Evolutionary conservation across 2,329 filamentous ascomycete species (phyloP).

Genomic region (Claviceps spartinae): DNA sequence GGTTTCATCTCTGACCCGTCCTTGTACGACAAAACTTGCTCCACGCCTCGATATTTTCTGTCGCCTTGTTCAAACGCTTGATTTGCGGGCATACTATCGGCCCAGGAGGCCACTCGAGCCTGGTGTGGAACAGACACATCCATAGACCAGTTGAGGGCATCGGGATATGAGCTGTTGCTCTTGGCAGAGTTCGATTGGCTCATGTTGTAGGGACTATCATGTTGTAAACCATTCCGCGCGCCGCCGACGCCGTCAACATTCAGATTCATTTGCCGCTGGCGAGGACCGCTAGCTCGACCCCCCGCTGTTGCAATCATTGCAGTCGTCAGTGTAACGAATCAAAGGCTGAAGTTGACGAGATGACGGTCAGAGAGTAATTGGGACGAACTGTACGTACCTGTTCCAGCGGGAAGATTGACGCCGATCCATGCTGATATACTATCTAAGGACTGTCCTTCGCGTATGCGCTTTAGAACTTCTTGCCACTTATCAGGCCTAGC

Average conservation of each 20-base stretch:
- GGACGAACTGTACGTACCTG: constrained; percentile 10
- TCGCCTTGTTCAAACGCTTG: constrained; percentile 16
- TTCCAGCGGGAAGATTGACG: constrained; percentile 17
- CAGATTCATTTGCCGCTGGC: constrained; percentile 14
- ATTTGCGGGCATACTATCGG: constrained; percentile 27
- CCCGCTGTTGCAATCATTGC: constrained; percentile 12
- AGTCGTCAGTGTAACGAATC: constrained; percentile 7
- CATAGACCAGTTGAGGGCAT: constrained; percentile 31
- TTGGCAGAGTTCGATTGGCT: constrained; percentile 32
- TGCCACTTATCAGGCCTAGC: constrained; percentile 36
- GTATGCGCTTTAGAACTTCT: constrained; percentile 39
- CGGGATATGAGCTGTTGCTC: constrained; percentile 33
- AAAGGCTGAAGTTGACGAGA: neutral
- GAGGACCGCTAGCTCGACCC: constrained; percentile 12
- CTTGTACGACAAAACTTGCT: constrained; percentile 35
- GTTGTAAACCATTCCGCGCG: constrained; percentile 26
- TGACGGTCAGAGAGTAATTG: constrained; percentile 12
- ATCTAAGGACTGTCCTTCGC: constrained; percentile 39
- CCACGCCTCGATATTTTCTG: constrained; percentile 26
- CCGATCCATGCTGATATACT: constrained; percentile 42
- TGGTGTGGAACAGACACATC: constrained; percentile 26
- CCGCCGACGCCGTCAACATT: constrained; percentile 15
- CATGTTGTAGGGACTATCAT: constrained; percentile 35
- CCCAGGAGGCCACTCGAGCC: constrained; percentile 36
- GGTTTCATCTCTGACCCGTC: constrained; percentile 29